phyloP scores from a whole-genome alignment of 2,329 filamentous ascomycete species.

The Neopestalotiopsis rosae region DNA sequence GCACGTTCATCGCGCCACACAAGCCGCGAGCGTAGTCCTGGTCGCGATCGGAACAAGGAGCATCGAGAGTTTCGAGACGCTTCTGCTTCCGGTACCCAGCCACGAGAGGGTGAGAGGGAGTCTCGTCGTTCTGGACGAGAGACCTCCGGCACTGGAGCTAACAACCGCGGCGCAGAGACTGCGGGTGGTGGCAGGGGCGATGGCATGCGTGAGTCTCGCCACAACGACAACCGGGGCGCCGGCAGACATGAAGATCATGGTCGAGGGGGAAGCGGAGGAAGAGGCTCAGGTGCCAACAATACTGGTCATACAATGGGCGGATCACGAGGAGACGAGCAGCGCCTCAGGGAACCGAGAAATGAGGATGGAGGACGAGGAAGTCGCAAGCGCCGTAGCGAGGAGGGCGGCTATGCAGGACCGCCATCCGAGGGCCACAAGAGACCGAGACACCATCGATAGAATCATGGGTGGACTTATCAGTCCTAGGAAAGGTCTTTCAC shows the following conservation, averaged over 20 bases:
- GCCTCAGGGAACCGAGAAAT: constrained; percentile 37
- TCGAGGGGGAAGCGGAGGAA: constrained; percentile 24
- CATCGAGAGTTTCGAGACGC: constrained; percentile 35
- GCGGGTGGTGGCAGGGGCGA: constrained; percentile 20
- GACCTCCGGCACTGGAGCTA: background rate
- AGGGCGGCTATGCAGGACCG: constrained; percentile 39
- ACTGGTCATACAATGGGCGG: constrained; percentile 40
- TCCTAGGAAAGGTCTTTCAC: background rate
- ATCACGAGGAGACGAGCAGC: constrained; percentile 39
- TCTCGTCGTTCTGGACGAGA: constrained; percentile 31
- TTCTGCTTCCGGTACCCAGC: constrained; percentile 29
- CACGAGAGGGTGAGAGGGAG: constrained; percentile 37
- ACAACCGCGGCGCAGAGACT: constrained; percentile 2
- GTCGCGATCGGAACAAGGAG: constrained; percentile 48
- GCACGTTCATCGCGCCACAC: constrained; percentile 48
- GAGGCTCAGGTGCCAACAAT: constrained; percentile 34
- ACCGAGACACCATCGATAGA: constrained; percentile 46
- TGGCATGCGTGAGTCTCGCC: constrained; percentile 35
- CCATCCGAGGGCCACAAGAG: constrained; percentile 57
- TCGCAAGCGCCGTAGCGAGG: constrained; percentile 55
- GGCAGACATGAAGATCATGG: constrained; percentile 35
- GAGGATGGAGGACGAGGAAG: constrained; percentile 43
- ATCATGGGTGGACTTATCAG: constrained; percentile 9
- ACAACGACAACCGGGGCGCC: constrained; percentile 18
- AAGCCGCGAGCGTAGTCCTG: constrained; percentile 55